Evolutionary conservation across 129 eudicot species (phyloP).

Genomic region (Kitagawia praeruptora): DNA sequence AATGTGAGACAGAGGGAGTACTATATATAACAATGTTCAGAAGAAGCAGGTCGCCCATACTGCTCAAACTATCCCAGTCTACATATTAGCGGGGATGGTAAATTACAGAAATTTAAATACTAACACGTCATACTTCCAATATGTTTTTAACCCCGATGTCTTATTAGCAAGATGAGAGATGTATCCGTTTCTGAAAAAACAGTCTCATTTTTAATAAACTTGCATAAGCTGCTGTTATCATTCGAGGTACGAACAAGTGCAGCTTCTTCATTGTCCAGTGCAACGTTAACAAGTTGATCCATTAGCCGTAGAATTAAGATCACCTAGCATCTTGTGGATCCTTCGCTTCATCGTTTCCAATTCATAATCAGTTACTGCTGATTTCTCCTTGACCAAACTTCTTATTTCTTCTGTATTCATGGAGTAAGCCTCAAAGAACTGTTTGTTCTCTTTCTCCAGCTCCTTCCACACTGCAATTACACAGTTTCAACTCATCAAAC

Average conservation of each 20-base stretch:
- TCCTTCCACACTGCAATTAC: constrained; percentile 38
- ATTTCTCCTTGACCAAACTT: not conserved
- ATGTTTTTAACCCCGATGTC: not conserved
- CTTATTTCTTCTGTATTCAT: constrained; percentile 19
- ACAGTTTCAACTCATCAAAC: not conserved
- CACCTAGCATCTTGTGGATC: constrained; percentile 23
- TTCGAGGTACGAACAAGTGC: too few species aligned
- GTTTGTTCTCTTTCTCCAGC: constrained; percentile 48
- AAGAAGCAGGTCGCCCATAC: not conserved
- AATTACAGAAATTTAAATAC: not conserved
- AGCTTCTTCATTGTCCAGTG: not conserved
- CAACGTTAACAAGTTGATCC: not conserved
- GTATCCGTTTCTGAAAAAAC: not conserved
- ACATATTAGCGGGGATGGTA: not conserved
- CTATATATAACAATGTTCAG: not conserved
- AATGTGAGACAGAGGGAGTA: too few species aligned
- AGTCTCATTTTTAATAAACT: not conserved
- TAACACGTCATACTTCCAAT: too few species aligned
- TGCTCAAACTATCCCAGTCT: not conserved
- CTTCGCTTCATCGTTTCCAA: constrained; percentile 16
- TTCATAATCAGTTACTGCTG: not conserved
- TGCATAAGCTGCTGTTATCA: not conserved
- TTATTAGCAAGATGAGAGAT: not conserved
- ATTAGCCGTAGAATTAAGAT: not conserved
- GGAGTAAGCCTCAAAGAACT: constrained; percentile 33